Conservation (phyloP, 306 rosid species). For the Cucurbita moschata region DNA sequence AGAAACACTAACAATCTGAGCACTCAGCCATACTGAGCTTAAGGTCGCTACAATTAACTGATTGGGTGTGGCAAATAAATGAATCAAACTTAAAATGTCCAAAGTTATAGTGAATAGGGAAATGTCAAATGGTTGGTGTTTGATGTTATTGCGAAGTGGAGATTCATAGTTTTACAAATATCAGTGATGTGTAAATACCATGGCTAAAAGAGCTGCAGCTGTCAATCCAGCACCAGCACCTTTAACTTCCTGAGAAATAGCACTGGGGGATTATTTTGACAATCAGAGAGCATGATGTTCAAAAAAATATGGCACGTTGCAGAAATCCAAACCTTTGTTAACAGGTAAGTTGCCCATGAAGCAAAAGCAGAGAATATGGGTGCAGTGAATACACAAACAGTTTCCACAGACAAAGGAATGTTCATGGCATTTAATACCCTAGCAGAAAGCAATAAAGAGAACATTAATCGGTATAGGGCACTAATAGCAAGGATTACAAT, state of each 20-base stretch:
- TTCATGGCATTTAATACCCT: slow-evolving; percentile 78
- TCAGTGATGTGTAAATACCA: slow-evolving; percentile 41
- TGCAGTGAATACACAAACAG: slow-evolving; percentile 95
- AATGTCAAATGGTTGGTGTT: not conserved
- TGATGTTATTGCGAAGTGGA: not conserved
- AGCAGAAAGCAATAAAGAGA: slow-evolving; percentile 13
- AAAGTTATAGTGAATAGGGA: not conserved
- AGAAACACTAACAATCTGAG: not conserved
- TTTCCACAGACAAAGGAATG: slow-evolving; percentile 94
- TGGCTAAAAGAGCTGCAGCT: slow-evolving; percentile 86
- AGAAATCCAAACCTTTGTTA: slow-evolving; percentile 58
- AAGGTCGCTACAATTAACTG: not conserved
- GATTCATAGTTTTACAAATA: slow-evolving; percentile 12
- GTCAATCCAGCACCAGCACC: slow-evolving; percentile 94
- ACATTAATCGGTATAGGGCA: slow-evolving; percentile 3
- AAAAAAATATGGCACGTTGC: not conserved
- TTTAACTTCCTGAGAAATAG: slow-evolving; percentile 66
- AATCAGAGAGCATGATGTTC: slow-evolving; percentile 1
- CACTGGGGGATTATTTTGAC: slow-evolving; percentile 9
- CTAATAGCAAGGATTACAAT: not conserved
- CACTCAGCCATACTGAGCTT: not conserved
- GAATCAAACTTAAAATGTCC: not conserved
- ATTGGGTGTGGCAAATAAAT: not conserved
- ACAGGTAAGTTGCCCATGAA: slow-evolving; percentile 85
- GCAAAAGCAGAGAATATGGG: slow-evolving; percentile 97